Base-by-base conservation (phyloP, 768 basidiomycete species). In the Amanita rubescens region DNA sequence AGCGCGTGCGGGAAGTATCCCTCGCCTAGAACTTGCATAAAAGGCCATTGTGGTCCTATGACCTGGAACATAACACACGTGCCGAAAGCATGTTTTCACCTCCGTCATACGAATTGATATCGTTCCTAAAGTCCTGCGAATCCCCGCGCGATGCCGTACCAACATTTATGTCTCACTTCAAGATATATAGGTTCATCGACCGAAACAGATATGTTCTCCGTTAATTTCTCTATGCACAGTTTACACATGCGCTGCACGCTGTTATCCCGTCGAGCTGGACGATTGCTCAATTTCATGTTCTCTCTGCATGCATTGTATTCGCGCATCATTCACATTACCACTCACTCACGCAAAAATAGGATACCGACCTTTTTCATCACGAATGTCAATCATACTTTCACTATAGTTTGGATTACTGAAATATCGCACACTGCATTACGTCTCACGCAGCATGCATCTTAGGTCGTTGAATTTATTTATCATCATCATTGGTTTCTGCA, bases 1-100 rank as follows among this genome's bases (percentile, higher is more conserved):
- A 19, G 71, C 66, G 32, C 68, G 69, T 35, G 69, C 67, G 56
- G 54, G 65, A 60, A 61, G 63, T 62, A 53, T 54, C 60, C 67
- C 58, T 53, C 65, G 50, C 49, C 63, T 63, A 39, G 60, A 62
- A 55, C 56, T 64, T 17, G 52, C 43, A 44, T 45, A 37, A 24
- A 43, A 53, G 33, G 50, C 14, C 12, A 45, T 25, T 34, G 17
- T 17, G 52, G 32, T 53, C 52, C 44, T 53, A 42, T 53, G 43
- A 53, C 43, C 44, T 37, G 27, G 27, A 17, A 53, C 41, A 51
- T 38, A 41, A n/a, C 44, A 46, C 52, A 53, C 52, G 52, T 53
- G 52, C 44, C 1, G 22, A 9, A n/a, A 15, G 52, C 52, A 53
- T 53, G 52, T 46, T 34, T 34, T 46, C 35, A n/a, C 33, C 32